phyloP scores from a whole-genome alignment of 495 filamentous ascomycete genomes.

The Trichoderma reesei region DNA sequence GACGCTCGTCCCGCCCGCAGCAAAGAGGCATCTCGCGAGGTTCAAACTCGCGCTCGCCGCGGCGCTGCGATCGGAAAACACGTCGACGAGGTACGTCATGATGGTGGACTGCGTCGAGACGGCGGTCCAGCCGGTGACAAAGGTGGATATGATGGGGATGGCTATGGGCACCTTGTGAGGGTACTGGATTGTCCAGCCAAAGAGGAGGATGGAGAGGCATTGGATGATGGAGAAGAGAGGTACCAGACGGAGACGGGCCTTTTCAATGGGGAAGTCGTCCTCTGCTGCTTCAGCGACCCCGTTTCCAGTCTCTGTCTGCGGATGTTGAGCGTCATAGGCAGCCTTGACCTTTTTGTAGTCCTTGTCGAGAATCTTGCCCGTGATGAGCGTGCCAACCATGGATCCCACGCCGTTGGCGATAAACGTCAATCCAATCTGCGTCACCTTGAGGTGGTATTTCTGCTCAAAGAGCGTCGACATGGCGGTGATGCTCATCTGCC shows the following conservation, averaged over 20 bases:
- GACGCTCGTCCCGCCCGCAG: conserved; percentile 27
- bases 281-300: background rate
- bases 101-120: conserved; percentile 28
- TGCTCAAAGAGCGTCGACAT: conserved; percentile 41
- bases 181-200: conserved; percentile 29
- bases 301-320: background rate
- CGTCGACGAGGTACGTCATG: conserved; percentile 34
- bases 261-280: conserved; percentile 29
- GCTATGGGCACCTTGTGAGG: conserved; percentile 21
- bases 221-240: conserved; percentile 23
- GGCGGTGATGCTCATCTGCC: conserved; percentile 48
- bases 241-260: conserved; percentile 27
- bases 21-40: conserved; percentile 31
- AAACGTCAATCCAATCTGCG: conserved; percentile 41
- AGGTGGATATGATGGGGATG: conserved; percentile 27
- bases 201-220: conserved; percentile 26
- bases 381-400: conserved; percentile 39
- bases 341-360: conserved; percentile 31
- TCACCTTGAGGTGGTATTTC: conserved; percentile 33
- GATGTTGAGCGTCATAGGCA: conserved; percentile 16
- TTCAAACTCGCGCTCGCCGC: conserved; percentile 32
- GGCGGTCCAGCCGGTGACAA: conserved; percentile 33
- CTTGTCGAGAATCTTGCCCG: conserved; percentile 34
- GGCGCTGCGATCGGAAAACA: conserved; percentile 27
- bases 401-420: conserved; percentile 43